Percentiles rank a stretch among this genome's conserved stretches.
Conservation (phyloP, 257 asterid genomes). For the Coffea eugenioides region DNA sequence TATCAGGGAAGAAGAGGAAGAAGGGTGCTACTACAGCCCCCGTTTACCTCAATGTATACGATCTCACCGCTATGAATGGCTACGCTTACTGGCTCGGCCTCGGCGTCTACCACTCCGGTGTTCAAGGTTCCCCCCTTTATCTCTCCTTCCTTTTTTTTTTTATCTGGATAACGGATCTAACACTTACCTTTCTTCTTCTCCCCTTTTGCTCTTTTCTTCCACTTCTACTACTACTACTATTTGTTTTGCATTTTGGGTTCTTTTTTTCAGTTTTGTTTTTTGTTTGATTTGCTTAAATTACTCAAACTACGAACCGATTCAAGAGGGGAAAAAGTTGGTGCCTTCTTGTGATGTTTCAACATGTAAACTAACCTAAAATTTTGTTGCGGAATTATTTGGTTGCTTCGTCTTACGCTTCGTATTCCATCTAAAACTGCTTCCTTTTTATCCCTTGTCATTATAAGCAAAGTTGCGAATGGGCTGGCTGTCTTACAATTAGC, state of each 20-base stretch:
- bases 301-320: not conserved
- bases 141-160: not conserved
- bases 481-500: not conserved
- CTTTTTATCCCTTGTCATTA: not conserved
- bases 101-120: slow-evolving; percentile 71
- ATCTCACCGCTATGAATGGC: slow-evolving; percentile 67
- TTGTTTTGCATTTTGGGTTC: not conserved
- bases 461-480: not conserved
- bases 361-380: not conserved
- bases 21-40: slow-evolving; percentile 41
- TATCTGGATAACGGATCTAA: not conserved
- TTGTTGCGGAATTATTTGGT: not conserved
- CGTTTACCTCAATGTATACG: slow-evolving; percentile 66
- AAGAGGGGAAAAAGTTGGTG: not conserved
- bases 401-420: no score
- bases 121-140: slow-evolving; percentile 40
- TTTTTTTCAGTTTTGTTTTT: no score
- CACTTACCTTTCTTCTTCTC: not conserved
- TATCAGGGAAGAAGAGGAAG: slow-evolving; percentile 48
- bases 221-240: not conserved
- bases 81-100: slow-evolving; percentile 75
- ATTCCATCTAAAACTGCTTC: no score
- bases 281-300: not conserved
- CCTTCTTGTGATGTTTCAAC: not conserved
- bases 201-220: not conserved